phyloP scores from a whole-genome alignment of 768 basidiomycete species.

The Hydnomerulius pinastri region DNA sequence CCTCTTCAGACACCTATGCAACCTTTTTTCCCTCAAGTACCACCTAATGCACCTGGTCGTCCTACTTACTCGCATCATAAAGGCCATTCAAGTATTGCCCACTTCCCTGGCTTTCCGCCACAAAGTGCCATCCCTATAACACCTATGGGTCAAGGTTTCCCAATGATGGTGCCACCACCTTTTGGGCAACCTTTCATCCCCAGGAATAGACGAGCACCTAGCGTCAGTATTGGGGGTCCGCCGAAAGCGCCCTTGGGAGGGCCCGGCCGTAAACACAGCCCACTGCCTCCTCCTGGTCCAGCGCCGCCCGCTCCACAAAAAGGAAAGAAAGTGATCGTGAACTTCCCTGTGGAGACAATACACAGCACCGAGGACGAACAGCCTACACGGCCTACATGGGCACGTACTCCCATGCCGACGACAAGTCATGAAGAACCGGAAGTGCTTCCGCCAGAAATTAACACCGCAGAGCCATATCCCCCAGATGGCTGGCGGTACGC shows the following conservation, averaged over 20 bases:
- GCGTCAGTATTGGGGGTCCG: constrained; percentile 79
- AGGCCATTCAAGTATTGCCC: constrained; percentile 60
- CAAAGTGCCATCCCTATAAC: constrained; percentile 59
- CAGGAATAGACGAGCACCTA: constrained; percentile 64
- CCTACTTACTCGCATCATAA: constrained; percentile 54
- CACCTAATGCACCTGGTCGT: constrained; percentile 51
- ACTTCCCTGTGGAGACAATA: constrained; percentile 70
- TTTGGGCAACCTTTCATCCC: constrained; percentile 55
- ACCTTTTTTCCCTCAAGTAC: constrained; percentile 56
- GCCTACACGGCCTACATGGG: constrained; percentile 54
- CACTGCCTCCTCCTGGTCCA: constrained; percentile 44
- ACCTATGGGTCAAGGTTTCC: constrained; percentile 59
- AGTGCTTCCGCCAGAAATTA: constrained; percentile 33
- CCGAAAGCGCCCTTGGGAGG: constrained; percentile 85
- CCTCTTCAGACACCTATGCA: constrained; percentile 76
- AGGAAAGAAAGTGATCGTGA: constrained; percentile 68
- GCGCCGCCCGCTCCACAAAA: constrained; percentile 43
- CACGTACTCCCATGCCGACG: constrained; percentile 54
- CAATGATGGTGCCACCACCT: constrained; percentile 49
- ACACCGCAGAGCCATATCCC: constrained; percentile 59
- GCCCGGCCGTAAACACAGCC: constrained; percentile 74
- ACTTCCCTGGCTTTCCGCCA: constrained; percentile 62
- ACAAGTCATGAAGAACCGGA: constrained; percentile 32
- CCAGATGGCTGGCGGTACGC: constrained; percentile 59
- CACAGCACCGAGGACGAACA: constrained; percentile 39